Percentiles rank a stretch among this genome's conserved stretches.
Evolutionary conservation across 1,139 yeast species (phyloP).

Genomic region (Protomyces gravidus): DNA sequence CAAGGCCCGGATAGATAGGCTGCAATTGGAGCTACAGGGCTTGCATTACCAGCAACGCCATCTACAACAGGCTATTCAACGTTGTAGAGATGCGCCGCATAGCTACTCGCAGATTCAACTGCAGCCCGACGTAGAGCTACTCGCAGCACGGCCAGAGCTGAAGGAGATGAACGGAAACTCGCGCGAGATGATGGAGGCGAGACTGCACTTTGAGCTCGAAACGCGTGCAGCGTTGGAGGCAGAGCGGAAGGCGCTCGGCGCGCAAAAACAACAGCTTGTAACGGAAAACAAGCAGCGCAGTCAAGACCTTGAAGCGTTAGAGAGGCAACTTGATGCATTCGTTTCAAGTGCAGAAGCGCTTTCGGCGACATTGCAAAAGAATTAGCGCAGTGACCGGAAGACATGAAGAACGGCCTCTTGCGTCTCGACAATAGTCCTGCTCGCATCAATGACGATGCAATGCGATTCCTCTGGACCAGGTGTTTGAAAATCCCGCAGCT

Average conservation of each 20-base stretch:
- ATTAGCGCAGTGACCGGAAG: not conserved
- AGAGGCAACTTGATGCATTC: conserved; percentile 36
- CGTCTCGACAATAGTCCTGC: conserved; percentile 6
- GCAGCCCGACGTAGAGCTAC: conserved; percentile 38
- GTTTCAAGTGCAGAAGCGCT: conserved; percentile 27
- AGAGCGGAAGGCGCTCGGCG: conserved; percentile 36
- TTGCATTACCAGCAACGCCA: conserved; percentile 41
- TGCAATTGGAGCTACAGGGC: conserved; percentile 40
- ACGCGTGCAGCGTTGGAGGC: conserved; percentile 39
- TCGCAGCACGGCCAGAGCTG: not conserved
- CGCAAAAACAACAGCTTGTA: conserved; percentile 35
- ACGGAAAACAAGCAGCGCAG: conserved; percentile 37
- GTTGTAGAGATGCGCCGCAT: conserved; percentile 37
- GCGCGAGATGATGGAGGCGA: conserved; percentile 39
- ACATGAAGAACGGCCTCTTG: conserved; percentile 9
- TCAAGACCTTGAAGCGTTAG: conserved; percentile 37
- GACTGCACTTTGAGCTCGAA: conserved; percentile 37
- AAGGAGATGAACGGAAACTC: conserved; percentile 37
- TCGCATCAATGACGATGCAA: conserved; percentile 17
- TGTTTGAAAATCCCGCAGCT: conserved; percentile 19
- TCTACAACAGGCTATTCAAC: conserved; percentile 38
- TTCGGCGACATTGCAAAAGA: conserved; percentile 9
- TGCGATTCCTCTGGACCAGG: conserved; percentile 22
- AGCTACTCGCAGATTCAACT: conserved; percentile 38
- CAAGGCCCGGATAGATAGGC: conserved; percentile 38